phyloP scores from a whole-genome alignment of 495 filamentous ascomycete species.

The Talaromyces trachyspermus region DNA sequence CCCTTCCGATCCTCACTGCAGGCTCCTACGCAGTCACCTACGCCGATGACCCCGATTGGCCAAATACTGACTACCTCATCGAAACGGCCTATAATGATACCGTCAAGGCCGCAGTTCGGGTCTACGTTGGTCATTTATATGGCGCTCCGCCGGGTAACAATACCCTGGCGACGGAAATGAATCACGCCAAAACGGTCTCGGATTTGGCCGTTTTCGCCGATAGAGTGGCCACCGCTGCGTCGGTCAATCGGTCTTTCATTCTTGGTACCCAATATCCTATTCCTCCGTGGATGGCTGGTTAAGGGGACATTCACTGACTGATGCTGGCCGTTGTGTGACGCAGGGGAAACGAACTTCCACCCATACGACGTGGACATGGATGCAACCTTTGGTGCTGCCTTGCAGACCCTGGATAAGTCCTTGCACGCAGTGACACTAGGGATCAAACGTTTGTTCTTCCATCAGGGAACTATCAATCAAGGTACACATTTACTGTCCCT shows the following conservation, averaged over 20 bases:
- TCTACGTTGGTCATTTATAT: conserved; percentile 4
- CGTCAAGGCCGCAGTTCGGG: not conserved
- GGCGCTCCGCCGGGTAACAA: not conserved
- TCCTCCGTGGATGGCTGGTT: not conserved
- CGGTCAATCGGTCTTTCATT: not conserved
- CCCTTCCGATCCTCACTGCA: not conserved
- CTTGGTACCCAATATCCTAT: not conserved
- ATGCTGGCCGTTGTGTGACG: not conserved
- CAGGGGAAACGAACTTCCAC: conserved; percentile 1
- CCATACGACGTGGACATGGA: not conserved
- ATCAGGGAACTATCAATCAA: conserved; percentile 3
- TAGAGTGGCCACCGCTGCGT: not conserved
- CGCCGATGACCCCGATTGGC: not conserved
- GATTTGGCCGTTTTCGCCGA: conserved; percentile 1
- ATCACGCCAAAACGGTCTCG: conserved; percentile 1
- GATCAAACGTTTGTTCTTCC: conserved; percentile 1
- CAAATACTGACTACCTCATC: conserved; percentile 1
- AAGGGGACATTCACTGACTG: not conserved
- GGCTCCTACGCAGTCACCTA: not conserved
- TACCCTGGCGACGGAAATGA: not conserved
- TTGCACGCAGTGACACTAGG: not conserved
- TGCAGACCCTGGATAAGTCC: not conserved
- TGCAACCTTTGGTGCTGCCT: conserved; percentile 1
- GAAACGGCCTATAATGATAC: not conserved
- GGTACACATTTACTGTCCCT: not conserved